These are phyloP conservation scores for Trichosporon sp. DNA, from an alignment of 1,284 basidiomycete species.

Conservation along the genomic window DNA sequence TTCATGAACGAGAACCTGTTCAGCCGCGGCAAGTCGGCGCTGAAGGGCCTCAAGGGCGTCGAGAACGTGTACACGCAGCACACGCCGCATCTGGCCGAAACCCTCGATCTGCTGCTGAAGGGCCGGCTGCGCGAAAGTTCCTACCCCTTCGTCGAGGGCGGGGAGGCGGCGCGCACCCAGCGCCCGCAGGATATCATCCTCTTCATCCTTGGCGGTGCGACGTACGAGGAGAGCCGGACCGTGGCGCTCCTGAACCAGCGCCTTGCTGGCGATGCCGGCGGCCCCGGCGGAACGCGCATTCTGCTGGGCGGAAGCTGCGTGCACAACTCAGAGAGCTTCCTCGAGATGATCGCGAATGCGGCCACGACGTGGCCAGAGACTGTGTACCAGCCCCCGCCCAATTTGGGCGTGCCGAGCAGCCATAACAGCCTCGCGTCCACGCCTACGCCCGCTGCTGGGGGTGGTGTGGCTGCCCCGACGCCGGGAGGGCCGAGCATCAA, in stretches of 20 bases:
- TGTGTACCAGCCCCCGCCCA: conserved; percentile 49
- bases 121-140: conserved; percentile 82
- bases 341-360: conserved; percentile 54
- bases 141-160: conserved; percentile 83
- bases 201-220: conserved; percentile 91
- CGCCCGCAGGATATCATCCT: conserved; percentile 87
- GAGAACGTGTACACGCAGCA: conserved; percentile 99
- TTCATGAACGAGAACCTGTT: conserved; percentile 96
- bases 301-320: conserved; percentile 89
- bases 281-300: conserved; percentile 64
- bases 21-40: conserved; percentile 87
- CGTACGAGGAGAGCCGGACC: conserved; percentile 86
- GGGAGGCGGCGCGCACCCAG: conserved; percentile 57
- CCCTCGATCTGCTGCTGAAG: conserved; percentile 84
- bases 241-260: conserved; percentile 85
- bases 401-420: conserved; percentile 27
- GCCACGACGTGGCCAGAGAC: conserved; percentile 53
- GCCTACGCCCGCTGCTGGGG: conserved; percentile 49
- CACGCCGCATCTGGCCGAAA: conserved; percentile 88
- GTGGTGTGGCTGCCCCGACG: conserved; percentile 58
- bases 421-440: conserved; percentile 68
- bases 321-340: conserved; percentile 71
- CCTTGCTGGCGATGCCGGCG: conserved; percentile 57
- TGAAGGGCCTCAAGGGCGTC: conserved; percentile 97
- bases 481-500: conserved; percentile 61